Evolutionary conservation across 176 grass and related monocot species (phyloP).

Genomic region (Cenchrus americanus): DNA sequence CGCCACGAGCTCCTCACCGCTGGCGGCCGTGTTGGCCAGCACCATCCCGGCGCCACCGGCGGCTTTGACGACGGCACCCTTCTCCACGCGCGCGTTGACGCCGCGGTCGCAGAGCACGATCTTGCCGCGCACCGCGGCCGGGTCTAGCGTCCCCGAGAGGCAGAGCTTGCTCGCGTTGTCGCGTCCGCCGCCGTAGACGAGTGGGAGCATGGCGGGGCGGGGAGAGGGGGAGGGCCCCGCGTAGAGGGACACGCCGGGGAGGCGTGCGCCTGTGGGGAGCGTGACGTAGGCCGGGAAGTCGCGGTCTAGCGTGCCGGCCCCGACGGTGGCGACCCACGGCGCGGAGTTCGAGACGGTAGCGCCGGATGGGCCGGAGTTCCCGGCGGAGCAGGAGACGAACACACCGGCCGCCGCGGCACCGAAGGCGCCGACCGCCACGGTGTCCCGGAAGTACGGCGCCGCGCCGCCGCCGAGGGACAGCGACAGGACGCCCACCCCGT

Average conservation of each 20-base stretch:
- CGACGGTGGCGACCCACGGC: slow-evolving; percentile 90
- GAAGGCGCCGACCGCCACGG: slow-evolving; percentile 81
- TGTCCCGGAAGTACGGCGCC: slow-evolving; percentile 86
- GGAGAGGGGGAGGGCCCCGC: slow-evolving; percentile 47
- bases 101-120: slow-evolving; percentile 92
- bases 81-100: slow-evolving; percentile 87
- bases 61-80: slow-evolving; percentile 85
- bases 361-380: slow-evolving; percentile 74
- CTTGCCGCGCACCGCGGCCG: slow-evolving; percentile 68
- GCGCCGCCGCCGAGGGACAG: slow-evolving; percentile 89
- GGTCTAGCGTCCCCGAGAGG: slow-evolving; percentile 77
- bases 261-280: slow-evolving; percentile 53
- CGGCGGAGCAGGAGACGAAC: slow-evolving; percentile 95
- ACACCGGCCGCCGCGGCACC: slow-evolving; percentile 71
- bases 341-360: slow-evolving; percentile 82
- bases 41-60: slow-evolving; percentile 84
- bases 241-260: slow-evolving; percentile 83
- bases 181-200: slow-evolving; percentile 64
- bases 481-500: slow-evolving; percentile 83
- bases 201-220: slow-evolving; percentile 52
- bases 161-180: slow-evolving; percentile 87
- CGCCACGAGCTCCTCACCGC: slow-evolving; percentile 90
- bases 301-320: slow-evolving; percentile 80
- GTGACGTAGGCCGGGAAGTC: slow-evolving; percentile 72
- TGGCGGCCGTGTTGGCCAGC: slow-evolving; percentile 80